Evolutionary conservation across 208 protist species (phyloP).

Genomic region (Angomonas deanei): DNA sequence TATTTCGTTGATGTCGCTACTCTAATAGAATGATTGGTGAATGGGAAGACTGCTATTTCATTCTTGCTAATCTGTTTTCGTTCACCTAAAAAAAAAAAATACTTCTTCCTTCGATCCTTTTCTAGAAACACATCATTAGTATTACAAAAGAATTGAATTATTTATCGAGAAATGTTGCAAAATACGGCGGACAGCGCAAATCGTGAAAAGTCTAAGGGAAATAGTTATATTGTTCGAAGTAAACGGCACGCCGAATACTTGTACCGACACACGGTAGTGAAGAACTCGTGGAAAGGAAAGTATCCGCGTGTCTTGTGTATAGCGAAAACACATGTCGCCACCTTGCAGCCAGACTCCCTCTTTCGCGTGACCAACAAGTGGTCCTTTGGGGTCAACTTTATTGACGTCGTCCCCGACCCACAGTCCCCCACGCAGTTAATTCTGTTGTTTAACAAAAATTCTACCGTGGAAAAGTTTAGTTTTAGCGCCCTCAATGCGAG

Average conservation of each 20-base stretch:
- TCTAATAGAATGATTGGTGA: no score
- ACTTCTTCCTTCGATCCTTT: not conserved
- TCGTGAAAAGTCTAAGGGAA: not conserved
- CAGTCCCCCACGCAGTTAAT: constrained; percentile 35
- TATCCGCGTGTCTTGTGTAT: constrained; percentile 86
- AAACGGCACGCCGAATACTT: not conserved
- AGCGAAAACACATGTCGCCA: constrained; percentile 42
- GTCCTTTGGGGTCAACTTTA: constrained; percentile 37
- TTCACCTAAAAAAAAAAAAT: not conserved
- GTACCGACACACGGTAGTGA: constrained; percentile 44
- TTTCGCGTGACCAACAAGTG: constrained; percentile 83
- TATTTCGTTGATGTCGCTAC: no score
- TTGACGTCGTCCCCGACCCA: constrained; percentile 35
- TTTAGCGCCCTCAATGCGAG: constrained; percentile 45
- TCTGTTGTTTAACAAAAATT: constrained; percentile 30
- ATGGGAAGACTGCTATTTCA: not conserved
- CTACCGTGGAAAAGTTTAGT: constrained; percentile 44
- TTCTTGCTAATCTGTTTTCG: not conserved
- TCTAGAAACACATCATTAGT: not conserved
- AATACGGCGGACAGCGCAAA: no score
- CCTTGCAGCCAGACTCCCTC: constrained; percentile 62
- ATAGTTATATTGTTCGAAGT: not conserved
- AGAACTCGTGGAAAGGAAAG: constrained; percentile 84
- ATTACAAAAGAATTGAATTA: no score
- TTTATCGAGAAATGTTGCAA: no score